Conservation (phyloP, 1,139 yeast genomes). For the Geotrichum histeridarum region DNA sequence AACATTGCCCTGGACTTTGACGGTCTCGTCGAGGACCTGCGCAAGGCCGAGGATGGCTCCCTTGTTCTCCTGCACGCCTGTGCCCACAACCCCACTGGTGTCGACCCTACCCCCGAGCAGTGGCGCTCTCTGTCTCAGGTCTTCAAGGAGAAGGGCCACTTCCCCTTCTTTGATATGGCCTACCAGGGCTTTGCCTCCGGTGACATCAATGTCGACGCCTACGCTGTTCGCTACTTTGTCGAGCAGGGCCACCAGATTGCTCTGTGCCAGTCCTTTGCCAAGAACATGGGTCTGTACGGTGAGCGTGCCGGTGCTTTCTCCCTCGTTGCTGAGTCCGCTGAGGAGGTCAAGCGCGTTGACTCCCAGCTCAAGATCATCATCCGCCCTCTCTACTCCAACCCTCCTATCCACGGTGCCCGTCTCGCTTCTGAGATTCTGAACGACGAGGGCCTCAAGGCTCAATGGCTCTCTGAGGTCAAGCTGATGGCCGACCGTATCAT, state of each 20-base stretch:
- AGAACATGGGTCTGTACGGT: conserved; percentile 96
- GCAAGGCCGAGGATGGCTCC: conserved; percentile 69
- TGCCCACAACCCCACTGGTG: conserved; percentile 97
- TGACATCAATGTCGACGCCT: conserved; percentile 74
- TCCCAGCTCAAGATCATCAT: conserved; percentile 77
- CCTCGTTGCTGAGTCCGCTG: conserved; percentile 37
- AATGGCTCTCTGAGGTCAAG: conserved; percentile 82
- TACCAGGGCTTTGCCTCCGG: conserved; percentile 98
- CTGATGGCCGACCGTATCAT: conserved; percentile 85
- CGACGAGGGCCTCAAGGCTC: conserved; percentile 57
- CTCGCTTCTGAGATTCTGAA: conserved; percentile 73
- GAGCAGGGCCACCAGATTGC: conserved; percentile 44
- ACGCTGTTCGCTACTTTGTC: conserved; percentile 78
- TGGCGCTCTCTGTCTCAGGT: conserved; percentile 71
- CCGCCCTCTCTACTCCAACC: conserved; percentile 85
- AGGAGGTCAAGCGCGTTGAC: conserved; percentile 43
- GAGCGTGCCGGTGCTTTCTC: conserved; percentile 93
- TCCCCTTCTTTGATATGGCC: conserved; percentile 90
- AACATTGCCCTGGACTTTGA: conserved; percentile 60
- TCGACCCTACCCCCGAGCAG: conserved; percentile 83
- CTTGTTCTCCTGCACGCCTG: conserved; percentile 87
- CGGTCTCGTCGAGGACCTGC: conserved; percentile 65
- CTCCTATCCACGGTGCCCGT: conserved; percentile 95
- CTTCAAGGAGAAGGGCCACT: conserved; percentile 57
- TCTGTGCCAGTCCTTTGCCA: conserved; percentile 93